Base-by-base conservation (phyloP, 805 yeast species). In the Nematodospora valgi region DNA sequence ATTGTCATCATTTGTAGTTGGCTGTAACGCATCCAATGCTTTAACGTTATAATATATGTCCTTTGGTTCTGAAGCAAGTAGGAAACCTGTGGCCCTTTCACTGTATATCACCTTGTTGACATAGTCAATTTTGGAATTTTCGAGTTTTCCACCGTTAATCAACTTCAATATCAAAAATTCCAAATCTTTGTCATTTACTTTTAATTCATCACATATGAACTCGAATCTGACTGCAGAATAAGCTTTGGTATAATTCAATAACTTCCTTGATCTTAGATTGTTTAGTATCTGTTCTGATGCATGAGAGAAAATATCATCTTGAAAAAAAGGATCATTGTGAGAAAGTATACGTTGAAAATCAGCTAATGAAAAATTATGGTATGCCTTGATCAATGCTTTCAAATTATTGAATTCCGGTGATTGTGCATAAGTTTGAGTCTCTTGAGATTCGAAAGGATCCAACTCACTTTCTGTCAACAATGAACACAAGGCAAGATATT, bases 401-500 rank as follows among this genome's bases (percentile, higher is more conserved):
- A 67, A 48, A 27, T 52, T 50, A 20, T 49, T 34, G 30, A 50
- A 62, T 34, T 61, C 67, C 6, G 47, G 51, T 19, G 52, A 47
- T 37, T 48, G 54, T 10, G 52, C 43, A 49, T 74, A 78, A 5
- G 79, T 74, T 46, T 70, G 72, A 1, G 85, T 79, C 53, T 83
- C 91, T 48, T 78, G 84, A 0, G 86, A 75, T 43, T 80, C 83
- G 47, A 83, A 82, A 2, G 86, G 86, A 47, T 80, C 78, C 35
- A 83, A 74, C 42, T 76, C 80, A 28, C 72, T 77, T 36, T 79
- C 80, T n/a, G 78, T 68, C 28, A 86, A 60, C 32, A 83, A 58
- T 4, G 82, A 74, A 17, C 81, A 72, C 14, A 86, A 49, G 2
- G 81, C 76, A 37, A 80, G 68, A 54, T 78, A 80, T 43, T 76